Conservation (phyloP, 257 asterid species). For the Solanum chmielewskii region DNA sequence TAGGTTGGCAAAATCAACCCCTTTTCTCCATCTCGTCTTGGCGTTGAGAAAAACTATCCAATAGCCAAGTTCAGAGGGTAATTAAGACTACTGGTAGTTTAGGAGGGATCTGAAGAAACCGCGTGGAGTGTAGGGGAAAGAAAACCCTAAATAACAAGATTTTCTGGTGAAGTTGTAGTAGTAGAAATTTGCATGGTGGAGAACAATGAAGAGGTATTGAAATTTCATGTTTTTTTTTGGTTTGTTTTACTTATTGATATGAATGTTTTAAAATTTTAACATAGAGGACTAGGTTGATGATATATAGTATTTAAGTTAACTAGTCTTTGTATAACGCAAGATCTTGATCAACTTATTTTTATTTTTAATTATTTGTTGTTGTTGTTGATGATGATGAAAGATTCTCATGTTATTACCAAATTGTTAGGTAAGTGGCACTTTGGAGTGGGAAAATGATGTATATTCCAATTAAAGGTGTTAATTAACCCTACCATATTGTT, state of each 20-base stretch:
- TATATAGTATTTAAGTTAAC: neutral
- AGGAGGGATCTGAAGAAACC: neutral
- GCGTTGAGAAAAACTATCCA: slow-evolving; percentile 21
- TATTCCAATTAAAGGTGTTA: slow-evolving; percentile 9
- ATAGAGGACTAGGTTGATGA: neutral
- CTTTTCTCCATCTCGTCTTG: slow-evolving; percentile 93
- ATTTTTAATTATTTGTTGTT: neutral
- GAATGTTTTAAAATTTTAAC: neutral
- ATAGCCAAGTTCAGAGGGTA: neutral
- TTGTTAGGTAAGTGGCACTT: slow-evolving; percentile 21
- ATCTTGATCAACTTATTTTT: neutral
- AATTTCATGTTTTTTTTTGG: neutral
- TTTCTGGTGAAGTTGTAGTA: neutral
- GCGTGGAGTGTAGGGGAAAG: neutral
- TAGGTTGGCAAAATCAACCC: slow-evolving; percentile 96
- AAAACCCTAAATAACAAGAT: slow-evolving; percentile 41
- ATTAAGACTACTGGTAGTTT: neutral
- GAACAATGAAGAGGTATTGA: neutral
- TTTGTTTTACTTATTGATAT: neutral
- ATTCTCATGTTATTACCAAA: slow-evolving; percentile 23
- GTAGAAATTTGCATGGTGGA: neutral
- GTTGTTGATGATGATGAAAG: slow-evolving; percentile 23
- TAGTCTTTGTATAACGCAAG: neutral
- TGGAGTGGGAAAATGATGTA: neutral
- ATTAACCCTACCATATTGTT: slow-evolving; percentile 25